These are phyloP conservation scores for Solanum hybrid DNA, from an alignment of 305 asterid genomes.

Conservation along the genomic window DNA sequence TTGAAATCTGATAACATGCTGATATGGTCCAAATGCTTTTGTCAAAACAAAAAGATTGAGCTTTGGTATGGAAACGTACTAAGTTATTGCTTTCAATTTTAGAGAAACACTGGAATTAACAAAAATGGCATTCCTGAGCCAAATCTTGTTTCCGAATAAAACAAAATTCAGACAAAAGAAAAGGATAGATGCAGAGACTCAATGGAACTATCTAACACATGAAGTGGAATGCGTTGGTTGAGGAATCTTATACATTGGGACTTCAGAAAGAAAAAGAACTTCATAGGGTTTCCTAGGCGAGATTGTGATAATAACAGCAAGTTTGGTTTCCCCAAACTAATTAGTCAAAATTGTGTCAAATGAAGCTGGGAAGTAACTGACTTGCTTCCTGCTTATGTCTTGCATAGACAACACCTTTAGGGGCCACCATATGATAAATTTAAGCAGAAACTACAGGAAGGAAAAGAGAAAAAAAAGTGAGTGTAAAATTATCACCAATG, in stretches of 20 bases:
- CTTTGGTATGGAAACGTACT: constrained; percentile 6
- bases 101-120: constrained; percentile 3
- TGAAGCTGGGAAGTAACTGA: background rate
- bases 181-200: constrained; percentile 2
- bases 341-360: background rate
- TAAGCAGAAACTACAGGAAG: background rate
- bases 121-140: constrained; percentile 2
- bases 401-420: background rate
- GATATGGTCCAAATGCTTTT: background rate
- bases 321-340: background rate
- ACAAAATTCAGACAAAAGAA: background rate
- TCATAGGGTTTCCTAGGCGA: background rate
- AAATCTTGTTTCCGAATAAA: background rate
- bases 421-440: background rate
- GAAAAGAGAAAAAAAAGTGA: background rate
- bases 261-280: background rate
- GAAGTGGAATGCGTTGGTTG: background rate
- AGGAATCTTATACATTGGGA: background rate
- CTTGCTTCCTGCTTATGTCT: background rate
- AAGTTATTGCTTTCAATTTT: constrained; percentile 4
- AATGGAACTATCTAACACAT: background rate
- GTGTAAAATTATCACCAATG: background rate
- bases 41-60: background rate
- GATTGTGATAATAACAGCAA: background rate
- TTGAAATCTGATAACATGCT: background rate